A percentile compares a stretch with the other conserved stretches of the same genome.
phyloP scores from a whole-genome alignment of 2,329 filamentous ascomycete genomes.

The Mollisiaceae sp. region DNA sequence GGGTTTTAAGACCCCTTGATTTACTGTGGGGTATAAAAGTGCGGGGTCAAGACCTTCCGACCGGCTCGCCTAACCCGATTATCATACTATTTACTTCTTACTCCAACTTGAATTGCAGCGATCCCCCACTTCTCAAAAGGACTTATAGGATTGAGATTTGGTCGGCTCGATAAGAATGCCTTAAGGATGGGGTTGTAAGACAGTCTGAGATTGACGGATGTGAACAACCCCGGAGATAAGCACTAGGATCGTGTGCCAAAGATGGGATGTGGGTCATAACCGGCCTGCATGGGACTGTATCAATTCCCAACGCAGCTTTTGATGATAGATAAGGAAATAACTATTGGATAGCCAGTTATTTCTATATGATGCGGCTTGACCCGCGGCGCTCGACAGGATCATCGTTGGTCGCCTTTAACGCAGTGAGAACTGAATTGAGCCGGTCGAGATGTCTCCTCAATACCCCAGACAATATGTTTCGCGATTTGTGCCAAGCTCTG shows the following conservation, averaged over 20 bases:
- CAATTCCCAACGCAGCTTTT: not conserved
- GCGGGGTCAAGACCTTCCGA: too few species aligned
- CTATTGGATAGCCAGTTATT: not conserved
- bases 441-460: not conserved
- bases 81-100: too few species aligned
- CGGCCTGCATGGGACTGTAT: not conserved
- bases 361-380: constrained; percentile 2
- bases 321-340: constrained; percentile 5
- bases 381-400: not conserved
- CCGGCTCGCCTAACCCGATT: too few species aligned
- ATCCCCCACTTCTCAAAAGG: too few species aligned
- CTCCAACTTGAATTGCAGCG: too few species aligned
- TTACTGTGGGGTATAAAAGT: too few species aligned
- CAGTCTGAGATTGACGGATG: too few species aligned
- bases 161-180: too few species aligned
- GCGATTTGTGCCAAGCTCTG: constrained; percentile 20
- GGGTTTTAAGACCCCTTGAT: too few species aligned
- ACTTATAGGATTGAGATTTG: too few species aligned
- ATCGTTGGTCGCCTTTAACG: not conserved
- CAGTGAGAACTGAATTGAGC: not conserved
- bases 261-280: not conserved
- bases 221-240: too few species aligned
- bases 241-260: not conserved
- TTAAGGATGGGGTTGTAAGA: too few species aligned
- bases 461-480: constrained; percentile 26